phyloP scores from a whole-genome alignment of 106 monocot species.

The Amphibolis antarctica region DNA sequence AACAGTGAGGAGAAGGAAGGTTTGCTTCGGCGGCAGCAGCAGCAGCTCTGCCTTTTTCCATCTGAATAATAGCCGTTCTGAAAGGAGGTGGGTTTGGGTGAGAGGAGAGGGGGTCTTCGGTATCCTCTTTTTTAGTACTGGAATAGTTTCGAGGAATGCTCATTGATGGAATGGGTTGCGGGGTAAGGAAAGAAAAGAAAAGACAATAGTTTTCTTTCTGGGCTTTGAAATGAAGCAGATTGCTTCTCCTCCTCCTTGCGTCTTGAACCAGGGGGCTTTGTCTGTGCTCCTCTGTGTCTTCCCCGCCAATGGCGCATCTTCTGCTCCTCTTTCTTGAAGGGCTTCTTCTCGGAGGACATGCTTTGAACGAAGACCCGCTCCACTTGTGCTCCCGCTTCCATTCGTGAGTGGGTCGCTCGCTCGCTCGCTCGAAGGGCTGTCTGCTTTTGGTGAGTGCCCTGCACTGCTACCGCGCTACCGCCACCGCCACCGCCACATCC shows the following conservation, averaged over 20 bases:
- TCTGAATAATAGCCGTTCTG: neutral
- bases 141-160: slow-evolving; percentile 2
- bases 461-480: no score
- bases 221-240: neutral
- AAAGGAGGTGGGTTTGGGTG: neutral
- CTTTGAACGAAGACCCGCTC: neutral
- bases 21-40: neutral
- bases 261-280: no score
- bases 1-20: no score
- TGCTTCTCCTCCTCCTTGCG: neutral
- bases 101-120: neutral
- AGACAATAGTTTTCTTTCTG: neutral
- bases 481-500: no score
- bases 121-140: neutral
- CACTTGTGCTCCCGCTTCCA: neutral
- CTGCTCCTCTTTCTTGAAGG: no score
- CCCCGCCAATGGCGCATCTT: no score
- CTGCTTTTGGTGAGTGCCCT: neutral
- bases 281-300: no score
- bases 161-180: neutral
- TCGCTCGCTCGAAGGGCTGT: no score
- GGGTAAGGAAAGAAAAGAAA: neutral
- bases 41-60: neutral
- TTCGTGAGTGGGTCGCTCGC: no score
- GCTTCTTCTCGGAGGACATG: no score